Base-by-base conservation (phyloP, 495 filamentous ascomycete species). In the Penicillium taxi region DNA sequence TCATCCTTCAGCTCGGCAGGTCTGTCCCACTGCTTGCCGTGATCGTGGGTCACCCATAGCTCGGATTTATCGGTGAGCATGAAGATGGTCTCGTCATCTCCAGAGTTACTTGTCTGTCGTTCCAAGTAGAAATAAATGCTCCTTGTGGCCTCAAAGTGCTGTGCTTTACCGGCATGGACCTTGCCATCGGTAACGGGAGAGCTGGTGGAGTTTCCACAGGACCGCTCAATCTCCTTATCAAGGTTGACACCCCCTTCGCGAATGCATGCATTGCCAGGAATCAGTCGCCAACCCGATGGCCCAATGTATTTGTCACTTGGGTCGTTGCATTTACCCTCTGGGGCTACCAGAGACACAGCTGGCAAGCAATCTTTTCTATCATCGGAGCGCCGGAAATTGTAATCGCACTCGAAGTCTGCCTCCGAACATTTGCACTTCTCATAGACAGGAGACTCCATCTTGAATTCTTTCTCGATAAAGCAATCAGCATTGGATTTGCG, bases 341-440 rank as follows among this genome's bases (percentile, higher is more conserved):
- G 74, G 3, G 66, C 49, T 4, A 47, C 43, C 34, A 76, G 37
- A 6, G 58, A 31, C 0, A 74, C 79, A 9, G 77, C 68, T 0
- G 76, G 72, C 5, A 77, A 57, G 51, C 91, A 98, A 26, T 65
- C 61, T 27, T 75, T 72, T 22, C 70, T 59, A 38, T 83, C 75
- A n/a, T 80, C 72, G 27, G 67, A 70, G 32, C 66, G 69, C 27
- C 76, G 61, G 53, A 91, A 96, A 55, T 90, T 89, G 67, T 80
- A 93, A 53, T 96, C 86, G 57, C 91, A 98, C 58, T 98, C 91
- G 51, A 85, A 98, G 58, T 98, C 91, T 22, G 70, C 66, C 8
- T 79, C 72, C 0, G 77, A 77, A 64, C 91, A 98, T 14, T 82
- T 73, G 69, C 91, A 98, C 20, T 69, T 56, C 42, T 82, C 70